Evolutionary conservation across 73 alveolate genomes (phyloP).

Genomic region (Paramecium primaurelia): DNA sequence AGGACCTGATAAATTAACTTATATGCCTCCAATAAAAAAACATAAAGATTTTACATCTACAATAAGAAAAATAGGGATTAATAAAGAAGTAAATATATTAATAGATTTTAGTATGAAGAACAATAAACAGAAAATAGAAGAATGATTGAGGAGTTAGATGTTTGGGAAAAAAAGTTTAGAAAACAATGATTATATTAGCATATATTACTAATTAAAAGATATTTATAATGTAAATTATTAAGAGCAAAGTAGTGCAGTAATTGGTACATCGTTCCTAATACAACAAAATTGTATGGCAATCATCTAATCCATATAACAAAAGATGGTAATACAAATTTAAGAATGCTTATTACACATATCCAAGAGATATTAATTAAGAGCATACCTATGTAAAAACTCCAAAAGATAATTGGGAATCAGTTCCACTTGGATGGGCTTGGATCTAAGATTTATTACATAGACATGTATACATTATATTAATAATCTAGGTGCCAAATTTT

Average conservation of each 20-base stretch:
- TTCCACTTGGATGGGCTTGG: slow-evolving; percentile 59
- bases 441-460: slow-evolving; percentile 52
- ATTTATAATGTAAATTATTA: slow-evolving; percentile 11
- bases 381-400: slow-evolving; percentile 61
- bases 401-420: slow-evolving; percentile 52
- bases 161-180: slow-evolving; percentile 9
- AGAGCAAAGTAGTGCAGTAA: neutral
- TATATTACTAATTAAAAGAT: slow-evolving; percentile 11
- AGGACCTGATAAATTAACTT: slow-evolving; percentile 43
- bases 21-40: slow-evolving; percentile 42
- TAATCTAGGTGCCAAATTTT: slow-evolving; percentile 30
- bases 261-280: slow-evolving; percentile 36
- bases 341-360: slow-evolving; percentile 58
- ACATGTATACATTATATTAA: neutral
- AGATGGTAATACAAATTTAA: slow-evolving; percentile 64
- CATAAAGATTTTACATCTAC: neutral
- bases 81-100: neutral
- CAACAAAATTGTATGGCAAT: slow-evolving; percentile 48
- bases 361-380: slow-evolving; percentile 59
- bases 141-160: slow-evolving; percentile 4
- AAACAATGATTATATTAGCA: neutral
- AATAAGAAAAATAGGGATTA: neutral
- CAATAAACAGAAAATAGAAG: neutral
- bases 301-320: slow-evolving; percentile 60
- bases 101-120: neutral